Percentiles rank a stretch among this genome's conserved stretches.
phyloP scores from a whole-genome alignment of 1,284 basidiomycete genomes.

The Meripilus lineatus region DNA sequence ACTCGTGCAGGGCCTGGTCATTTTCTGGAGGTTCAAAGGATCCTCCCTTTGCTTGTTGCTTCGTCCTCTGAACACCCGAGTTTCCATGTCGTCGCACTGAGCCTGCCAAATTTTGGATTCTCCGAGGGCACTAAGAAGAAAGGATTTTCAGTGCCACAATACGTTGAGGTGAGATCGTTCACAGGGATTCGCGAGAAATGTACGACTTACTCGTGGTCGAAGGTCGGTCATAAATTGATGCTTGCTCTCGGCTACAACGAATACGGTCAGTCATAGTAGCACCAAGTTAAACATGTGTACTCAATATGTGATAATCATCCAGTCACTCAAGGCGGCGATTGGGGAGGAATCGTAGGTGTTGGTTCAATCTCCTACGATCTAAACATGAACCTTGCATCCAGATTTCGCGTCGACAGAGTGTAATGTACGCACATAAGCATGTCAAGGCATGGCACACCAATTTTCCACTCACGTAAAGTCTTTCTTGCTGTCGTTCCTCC shows the following conservation, averaged over 20 bases:
- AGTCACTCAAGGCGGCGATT: constrained; percentile 46
- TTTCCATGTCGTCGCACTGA: constrained; percentile 43
- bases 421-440: constrained; percentile 8
- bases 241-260: constrained; percentile 39
- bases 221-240: constrained; percentile 44
- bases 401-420: too few relatives aligned
- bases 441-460: constrained; percentile 12
- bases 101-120: constrained; percentile 38
- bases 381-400: background rate
- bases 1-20: constrained; percentile 35
- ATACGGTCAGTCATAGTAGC: constrained; percentile 32
- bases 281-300: background rate
- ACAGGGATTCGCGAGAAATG: too few relatives aligned
- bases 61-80: constrained; percentile 23
- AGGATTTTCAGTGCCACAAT: constrained; percentile 30
- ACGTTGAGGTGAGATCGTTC: constrained; percentile 21
- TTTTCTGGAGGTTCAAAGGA: constrained; percentile 36
- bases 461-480: background rate
- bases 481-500: background rate
- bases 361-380: background rate
- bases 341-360: constrained; percentile 34
- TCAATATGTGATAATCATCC: background rate
- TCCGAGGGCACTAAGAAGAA: constrained; percentile 28
- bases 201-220: too few relatives aligned
- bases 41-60: constrained; percentile 24